phyloP scores from a whole-genome alignment of 768 basidiomycete species.

The Sporobolomyces phaffii region DNA sequence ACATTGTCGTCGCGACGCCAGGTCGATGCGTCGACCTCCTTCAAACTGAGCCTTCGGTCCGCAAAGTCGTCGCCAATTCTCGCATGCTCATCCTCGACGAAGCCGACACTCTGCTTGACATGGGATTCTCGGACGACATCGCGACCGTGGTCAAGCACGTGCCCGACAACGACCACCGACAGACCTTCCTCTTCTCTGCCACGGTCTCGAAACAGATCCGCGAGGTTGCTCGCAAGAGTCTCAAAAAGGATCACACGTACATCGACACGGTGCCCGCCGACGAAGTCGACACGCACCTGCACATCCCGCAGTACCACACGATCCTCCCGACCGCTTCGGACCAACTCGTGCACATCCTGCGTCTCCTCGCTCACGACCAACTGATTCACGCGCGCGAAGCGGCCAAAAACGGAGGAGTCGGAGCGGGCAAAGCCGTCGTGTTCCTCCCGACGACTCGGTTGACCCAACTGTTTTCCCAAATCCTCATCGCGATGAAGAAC shows the following conservation, averaged over 20 bases:
- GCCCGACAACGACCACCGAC: slow-evolving; percentile 48
- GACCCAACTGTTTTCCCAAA: slow-evolving; percentile 65
- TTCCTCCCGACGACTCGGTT: slow-evolving; percentile 72
- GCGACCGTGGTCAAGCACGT: slow-evolving; percentile 64
- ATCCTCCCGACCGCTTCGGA: slow-evolving; percentile 60
- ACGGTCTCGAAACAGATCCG: slow-evolving; percentile 51
- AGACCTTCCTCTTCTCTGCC: slow-evolving; percentile 52
- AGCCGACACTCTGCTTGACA: slow-evolving; percentile 49
- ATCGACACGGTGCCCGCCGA: slow-evolving; percentile 58
- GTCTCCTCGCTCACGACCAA: slow-evolving; percentile 82
- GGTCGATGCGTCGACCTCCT: slow-evolving; percentile 49
- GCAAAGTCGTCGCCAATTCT: slow-evolving; percentile 54
- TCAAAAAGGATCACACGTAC: slow-evolving; percentile 49
- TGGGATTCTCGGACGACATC: slow-evolving; percentile 48
- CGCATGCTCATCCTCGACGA: slow-evolving; percentile 74
- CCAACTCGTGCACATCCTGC: slow-evolving; percentile 71
- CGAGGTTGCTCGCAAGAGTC: slow-evolving; percentile 45
- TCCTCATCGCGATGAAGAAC: slow-evolving; percentile 55
- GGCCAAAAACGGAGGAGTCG: slow-evolving; percentile 38
- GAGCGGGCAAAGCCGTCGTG: slow-evolving; percentile 52
- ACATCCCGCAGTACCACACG: slow-evolving; percentile 77
- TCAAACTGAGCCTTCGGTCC: slow-evolving; percentile 52
- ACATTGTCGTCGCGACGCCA: slow-evolving; percentile 49
- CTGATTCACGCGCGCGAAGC: slow-evolving; percentile 56
- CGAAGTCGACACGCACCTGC: slow-evolving; percentile 60